Percentiles rank a stretch among this genome's conserved stretches.
Evolutionary conservation across 441 rosid genomes (phyloP).

Genomic region (Populus hybrid): DNA sequence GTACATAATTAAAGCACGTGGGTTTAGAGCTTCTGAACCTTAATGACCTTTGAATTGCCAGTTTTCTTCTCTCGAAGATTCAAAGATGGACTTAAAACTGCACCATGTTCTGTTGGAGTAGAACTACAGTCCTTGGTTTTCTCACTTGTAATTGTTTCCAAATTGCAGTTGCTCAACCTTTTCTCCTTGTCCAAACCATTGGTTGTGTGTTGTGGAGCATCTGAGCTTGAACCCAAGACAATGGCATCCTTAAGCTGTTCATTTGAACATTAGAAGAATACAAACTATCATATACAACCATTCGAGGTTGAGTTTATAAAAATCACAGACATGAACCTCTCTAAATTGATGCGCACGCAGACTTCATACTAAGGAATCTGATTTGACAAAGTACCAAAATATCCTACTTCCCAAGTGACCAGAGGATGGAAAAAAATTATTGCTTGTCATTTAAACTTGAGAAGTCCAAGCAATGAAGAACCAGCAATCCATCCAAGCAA

Average conservation of each 20-base stretch:
- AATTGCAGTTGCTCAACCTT: constrained; percentile 20
- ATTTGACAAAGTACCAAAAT: not conserved
- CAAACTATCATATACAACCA: not conserved
- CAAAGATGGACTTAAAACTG: constrained; percentile 18
- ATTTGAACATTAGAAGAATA: constrained; percentile 22
- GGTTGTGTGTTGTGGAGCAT: constrained; percentile 21
- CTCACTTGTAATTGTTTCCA: constrained; percentile 18
- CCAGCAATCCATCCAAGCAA: not conserved
- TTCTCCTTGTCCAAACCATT: constrained; percentile 23
- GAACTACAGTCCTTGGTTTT: constrained; percentile 29
- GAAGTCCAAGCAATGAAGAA: not conserved
- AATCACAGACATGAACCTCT: not conserved
- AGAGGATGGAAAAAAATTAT: not conserved
- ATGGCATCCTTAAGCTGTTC: constrained; percentile 32
- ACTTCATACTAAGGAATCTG: not conserved
- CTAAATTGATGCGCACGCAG: not conserved
- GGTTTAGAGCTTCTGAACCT: constrained; percentile 28
- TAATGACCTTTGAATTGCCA: constrained; percentile 21
- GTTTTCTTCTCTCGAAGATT: constrained; percentile 33
- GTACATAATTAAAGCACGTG: constrained; percentile 8
- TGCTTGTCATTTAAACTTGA: not conserved
- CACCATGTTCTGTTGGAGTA: constrained; percentile 15
- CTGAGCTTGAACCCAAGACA: constrained; percentile 25
- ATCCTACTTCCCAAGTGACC: not conserved
- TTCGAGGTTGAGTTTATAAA: not conserved